phyloP scores from a whole-genome alignment of 257 asterid species.

The Salvia miltiorrhiza region DNA sequence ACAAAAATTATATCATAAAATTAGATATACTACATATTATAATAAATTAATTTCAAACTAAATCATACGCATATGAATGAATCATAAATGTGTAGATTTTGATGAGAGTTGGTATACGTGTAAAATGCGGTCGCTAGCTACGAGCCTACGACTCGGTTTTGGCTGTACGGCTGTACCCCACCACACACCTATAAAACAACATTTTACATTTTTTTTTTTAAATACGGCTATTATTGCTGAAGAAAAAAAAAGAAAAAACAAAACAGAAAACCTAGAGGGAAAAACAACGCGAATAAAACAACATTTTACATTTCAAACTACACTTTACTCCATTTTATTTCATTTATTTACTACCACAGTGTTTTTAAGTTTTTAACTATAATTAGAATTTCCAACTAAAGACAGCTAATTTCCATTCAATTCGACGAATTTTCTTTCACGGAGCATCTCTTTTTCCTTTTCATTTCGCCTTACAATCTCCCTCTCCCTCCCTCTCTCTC shows the following conservation, averaged over 20 bases:
- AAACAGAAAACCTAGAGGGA: too few relatives aligned
- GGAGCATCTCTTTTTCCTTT: conserved; percentile 13
- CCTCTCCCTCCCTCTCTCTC: too few relatives aligned
- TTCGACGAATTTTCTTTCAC: conserved; percentile 30
- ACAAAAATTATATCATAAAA: too few relatives aligned
- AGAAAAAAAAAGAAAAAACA: too few relatives aligned
- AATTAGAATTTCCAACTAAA: conserved; percentile 27
- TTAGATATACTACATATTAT: too few relatives aligned
- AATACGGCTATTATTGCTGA: too few relatives aligned
- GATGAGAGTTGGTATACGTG: background rate
- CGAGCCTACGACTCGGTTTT: background rate
- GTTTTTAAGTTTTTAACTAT: background rate
- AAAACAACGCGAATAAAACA: background rate
- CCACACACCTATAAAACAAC: too few relatives aligned
- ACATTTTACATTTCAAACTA: conserved; percentile 3
- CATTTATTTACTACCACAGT: background rate
- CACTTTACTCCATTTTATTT: background rate
- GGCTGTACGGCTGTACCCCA: too few relatives aligned
- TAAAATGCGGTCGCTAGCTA: conserved; percentile 15
- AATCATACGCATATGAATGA: too few relatives aligned
- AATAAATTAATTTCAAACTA: too few relatives aligned
- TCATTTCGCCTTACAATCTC: conserved; percentile 19
- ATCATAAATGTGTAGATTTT: too few relatives aligned
- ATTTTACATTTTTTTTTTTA: too few relatives aligned
- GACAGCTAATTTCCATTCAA: conserved; percentile 38